A percentile compares a stretch with the other conserved stretches of the same genome.
Conservation (phyloP, 23 red algal genomes). For the Pyropia yezoensis region DNA sequence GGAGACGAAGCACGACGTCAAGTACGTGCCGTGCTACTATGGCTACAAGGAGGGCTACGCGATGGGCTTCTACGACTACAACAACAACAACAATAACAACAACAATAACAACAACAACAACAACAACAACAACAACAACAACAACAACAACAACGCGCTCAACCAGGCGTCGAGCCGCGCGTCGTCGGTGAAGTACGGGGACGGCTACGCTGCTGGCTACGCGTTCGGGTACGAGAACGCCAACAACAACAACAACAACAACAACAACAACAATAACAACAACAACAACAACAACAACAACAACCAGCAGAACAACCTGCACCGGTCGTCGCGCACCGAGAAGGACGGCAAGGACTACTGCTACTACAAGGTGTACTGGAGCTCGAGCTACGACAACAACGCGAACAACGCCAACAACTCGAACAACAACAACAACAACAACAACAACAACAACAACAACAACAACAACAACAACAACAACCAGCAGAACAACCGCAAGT, state of each 20-base stretch:
- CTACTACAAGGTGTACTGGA: neutral
- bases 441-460: slow-evolving; percentile 7
- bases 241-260: slow-evolving; percentile 5
- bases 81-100: too few relatives aligned
- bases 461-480: slow-evolving; percentile 6
- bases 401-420: neutral
- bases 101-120: too few relatives aligned
- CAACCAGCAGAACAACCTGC: neutral
- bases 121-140: too few relatives aligned
- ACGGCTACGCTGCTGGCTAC: too few relatives aligned
- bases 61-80: too few relatives aligned
- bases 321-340: neutral
- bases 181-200: too few relatives aligned
- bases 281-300: slow-evolving; percentile 10
- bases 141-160: neutral
- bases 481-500: neutral
- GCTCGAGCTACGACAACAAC: neutral
- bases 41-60: too few relatives aligned
- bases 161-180: too few relatives aligned
- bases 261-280: slow-evolving; percentile 8
- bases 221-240: too few relatives aligned
- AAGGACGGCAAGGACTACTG: neutral
- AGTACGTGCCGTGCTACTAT: too few relatives aligned
- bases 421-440: slow-evolving; percentile 7
- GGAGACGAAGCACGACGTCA: too few relatives aligned